phyloP scores from a whole-genome alignment of 176 grass and related monocot genomes.

The Musa schizocarpa region DNA sequence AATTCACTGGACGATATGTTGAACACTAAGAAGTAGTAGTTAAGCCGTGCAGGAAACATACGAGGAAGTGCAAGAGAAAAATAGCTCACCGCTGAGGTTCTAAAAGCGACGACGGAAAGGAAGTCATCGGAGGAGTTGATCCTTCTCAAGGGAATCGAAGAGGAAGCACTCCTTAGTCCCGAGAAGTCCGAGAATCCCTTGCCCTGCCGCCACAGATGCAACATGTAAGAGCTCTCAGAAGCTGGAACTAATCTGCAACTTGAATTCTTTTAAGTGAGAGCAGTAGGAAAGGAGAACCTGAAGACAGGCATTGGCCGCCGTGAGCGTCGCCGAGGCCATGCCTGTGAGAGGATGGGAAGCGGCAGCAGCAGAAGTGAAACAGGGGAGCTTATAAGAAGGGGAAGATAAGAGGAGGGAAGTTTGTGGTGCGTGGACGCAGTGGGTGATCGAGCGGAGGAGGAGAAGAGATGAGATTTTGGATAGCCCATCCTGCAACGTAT shows the following conservation, averaged over 20 bases:
- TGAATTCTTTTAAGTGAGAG: not conserved
- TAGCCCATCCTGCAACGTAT: constrained; percentile 26
- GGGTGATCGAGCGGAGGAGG: constrained; percentile 27
- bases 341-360: not conserved
- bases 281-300: constrained; percentile 17
- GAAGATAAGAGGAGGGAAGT: not conserved
- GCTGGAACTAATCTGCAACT: not conserved
- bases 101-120: constrained; percentile 5
- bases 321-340: constrained; percentile 38
- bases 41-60: not conserved
- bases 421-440: constrained; percentile 30
- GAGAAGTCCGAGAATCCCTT: not conserved
- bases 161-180: not conserved
- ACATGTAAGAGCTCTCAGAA: not conserved
- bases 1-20: not conserved
- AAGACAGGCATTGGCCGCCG: constrained; percentile 42
- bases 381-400: not conserved
- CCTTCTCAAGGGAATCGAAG: constrained; percentile 4
- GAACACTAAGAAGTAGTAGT: not conserved
- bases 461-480: constrained; percentile 42
- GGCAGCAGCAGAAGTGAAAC: constrained; percentile 17
- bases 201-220: not conserved
- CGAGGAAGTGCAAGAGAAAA: not conserved
- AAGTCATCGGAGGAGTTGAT: constrained; percentile 9
- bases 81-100: constrained; percentile 5